Base-by-base conservation (phyloP, 805 yeast genomes). In the Pichia rugopelliculosa region DNA sequence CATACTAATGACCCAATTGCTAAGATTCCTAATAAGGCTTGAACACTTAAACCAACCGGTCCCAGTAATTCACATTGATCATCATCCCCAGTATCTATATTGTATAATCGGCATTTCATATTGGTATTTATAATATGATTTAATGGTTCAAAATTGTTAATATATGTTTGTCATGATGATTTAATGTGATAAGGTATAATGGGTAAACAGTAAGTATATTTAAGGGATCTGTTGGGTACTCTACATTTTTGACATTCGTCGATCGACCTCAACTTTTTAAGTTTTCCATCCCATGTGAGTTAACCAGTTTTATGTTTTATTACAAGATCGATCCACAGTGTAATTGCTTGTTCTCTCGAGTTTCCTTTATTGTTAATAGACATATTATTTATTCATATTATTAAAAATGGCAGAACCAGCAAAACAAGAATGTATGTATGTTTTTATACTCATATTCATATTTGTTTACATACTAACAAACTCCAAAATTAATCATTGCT, bases 31-130 rank as follows among this genome's bases (percentile, higher is more conserved):
- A 93, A 68, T 5, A 78, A 60, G 1, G 77, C 74, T 63, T 91
- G 99, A 15, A 95, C 80, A 6, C 83, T 46, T 27, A 91, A 70
- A 0, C 97, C 87, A 49, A 89, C 85, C 3, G 96, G 91, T 1
- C 98, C 98, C 27, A 91, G 61, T 21, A 85, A 70, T 58, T 82
- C 75, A 62, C 93, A 85, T 27, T 46, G 12, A 2, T 36, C 47
- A 6, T 34, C 39, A 20, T 18, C 12, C 22, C 21, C 25, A 8
- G 1, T 37, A 15, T 23, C 27, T n/a, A 8, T 15, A 37, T 21
- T 3, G 18, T 23, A 22, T 17, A 37, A 22, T 17, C 9, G 20
- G 9, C 21, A 13, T n/a, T 6, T 20, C 23, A 9, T 13, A 36
- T 18, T 11, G 24, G 1, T 18, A n/a, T n/a, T n/a, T n/a, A n/a